Evolutionary conservation across 495 filamentous ascomycete species (phyloP).

Genomic region (Aspergillus panamensis): DNA sequence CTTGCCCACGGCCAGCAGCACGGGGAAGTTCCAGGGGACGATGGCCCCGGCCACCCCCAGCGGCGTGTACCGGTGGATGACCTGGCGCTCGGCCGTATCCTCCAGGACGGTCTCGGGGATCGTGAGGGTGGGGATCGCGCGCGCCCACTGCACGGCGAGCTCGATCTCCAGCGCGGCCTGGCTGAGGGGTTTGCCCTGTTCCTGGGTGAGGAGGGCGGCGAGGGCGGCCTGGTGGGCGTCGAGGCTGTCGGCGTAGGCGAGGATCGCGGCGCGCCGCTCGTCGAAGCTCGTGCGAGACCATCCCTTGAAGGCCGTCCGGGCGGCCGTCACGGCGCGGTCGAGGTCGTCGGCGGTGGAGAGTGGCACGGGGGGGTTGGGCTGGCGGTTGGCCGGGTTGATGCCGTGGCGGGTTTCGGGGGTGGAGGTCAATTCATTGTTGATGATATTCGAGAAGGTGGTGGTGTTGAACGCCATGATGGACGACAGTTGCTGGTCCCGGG

Average conservation of each 20-base stretch:
- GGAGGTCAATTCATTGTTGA: constrained; percentile 35
- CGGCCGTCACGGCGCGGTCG: constrained; percentile 49
- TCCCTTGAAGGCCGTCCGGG: constrained; percentile 44
- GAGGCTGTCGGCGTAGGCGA: constrained; percentile 51
- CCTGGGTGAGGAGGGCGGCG: constrained; percentile 48
- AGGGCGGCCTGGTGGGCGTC: constrained; percentile 43
- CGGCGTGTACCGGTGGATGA: constrained; percentile 52
- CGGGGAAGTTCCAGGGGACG: constrained; percentile 61
- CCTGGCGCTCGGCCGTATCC: constrained; percentile 45
- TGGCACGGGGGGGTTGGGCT: constrained; percentile 49
- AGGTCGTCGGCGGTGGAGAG: constrained; percentile 52
- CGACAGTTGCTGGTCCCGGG: no score
- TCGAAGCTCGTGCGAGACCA: constrained; percentile 51
- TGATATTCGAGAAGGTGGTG: constrained; percentile 31
- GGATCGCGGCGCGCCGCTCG: constrained; percentile 53
- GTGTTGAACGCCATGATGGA: no score
- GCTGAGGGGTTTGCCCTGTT: constrained; percentile 54
- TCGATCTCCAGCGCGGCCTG: constrained; percentile 27
- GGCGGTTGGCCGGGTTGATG: constrained; percentile 21
- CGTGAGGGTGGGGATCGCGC: constrained; percentile 15
- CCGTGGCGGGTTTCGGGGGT: constrained; percentile 27
- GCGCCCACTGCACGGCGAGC: constrained; percentile 26
- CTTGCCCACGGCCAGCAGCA: constrained; percentile 57
- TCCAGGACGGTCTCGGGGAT: constrained; percentile 35
- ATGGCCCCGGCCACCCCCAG: constrained; percentile 60